phyloP scores from a whole-genome alignment of 306 rosid species.

The Glycine tomentella region DNA sequence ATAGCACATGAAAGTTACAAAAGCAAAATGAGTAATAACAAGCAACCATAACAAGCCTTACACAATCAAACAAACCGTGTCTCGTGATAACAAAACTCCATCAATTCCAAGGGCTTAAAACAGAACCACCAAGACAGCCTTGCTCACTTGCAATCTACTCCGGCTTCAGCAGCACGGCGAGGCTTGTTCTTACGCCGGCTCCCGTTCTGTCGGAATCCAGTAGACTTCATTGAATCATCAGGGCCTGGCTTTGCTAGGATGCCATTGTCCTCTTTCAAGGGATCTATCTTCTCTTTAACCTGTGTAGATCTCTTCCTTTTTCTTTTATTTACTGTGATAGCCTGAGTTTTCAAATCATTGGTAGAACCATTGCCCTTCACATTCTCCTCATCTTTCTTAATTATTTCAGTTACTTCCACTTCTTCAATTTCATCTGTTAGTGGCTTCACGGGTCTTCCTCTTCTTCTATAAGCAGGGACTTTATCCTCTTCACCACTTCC shows the following conservation, averaged over 20 bases:
- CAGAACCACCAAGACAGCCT: constrained; percentile 40
- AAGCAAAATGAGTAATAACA: constrained; percentile 38
- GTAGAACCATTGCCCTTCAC: constrained; percentile 48
- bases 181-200: constrained; percentile 92
- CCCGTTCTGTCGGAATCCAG: constrained; percentile 80
- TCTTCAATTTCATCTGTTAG: constrained; percentile 60
- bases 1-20: constrained; percentile 42
- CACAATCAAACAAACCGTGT: constrained; percentile 35
- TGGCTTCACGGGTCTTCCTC: constrained; percentile 68
- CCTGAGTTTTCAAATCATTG: constrained; percentile 57
- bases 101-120: constrained; percentile 6
- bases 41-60: constrained; percentile 48
- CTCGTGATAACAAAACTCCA: constrained; percentile 38
- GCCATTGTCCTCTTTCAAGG: constrained; percentile 59
- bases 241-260: constrained; percentile 53
- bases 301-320: constrained; percentile 68
- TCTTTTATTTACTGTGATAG: constrained; percentile 54
- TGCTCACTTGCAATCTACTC: constrained; percentile 81
- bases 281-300: constrained; percentile 59
- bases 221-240: constrained; percentile 60
- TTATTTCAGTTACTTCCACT: constrained; percentile 56
- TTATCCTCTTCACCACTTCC: constrained; percentile 68
- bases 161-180: constrained; percentile 91
- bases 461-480: constrained; percentile 59
- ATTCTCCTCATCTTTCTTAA: constrained; percentile 62